Evolutionary conservation across 2,329 filamentous ascomycete genomes (phyloP), one percentile per base, ranked within the genome.

Genomic region (Talaromyces sp.): DNA sequence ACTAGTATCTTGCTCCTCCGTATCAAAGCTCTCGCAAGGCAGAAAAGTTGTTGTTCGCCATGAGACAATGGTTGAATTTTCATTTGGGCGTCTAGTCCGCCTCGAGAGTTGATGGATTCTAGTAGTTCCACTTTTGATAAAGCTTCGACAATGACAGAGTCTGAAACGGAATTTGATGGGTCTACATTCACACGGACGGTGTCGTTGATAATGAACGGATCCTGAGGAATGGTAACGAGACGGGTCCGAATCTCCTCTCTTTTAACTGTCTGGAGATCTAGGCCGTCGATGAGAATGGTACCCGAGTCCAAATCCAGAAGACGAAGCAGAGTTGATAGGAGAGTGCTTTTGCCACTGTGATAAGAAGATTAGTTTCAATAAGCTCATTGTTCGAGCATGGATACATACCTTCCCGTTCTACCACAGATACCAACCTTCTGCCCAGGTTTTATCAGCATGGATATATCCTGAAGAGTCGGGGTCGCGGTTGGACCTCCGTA

Each of bases 191-290:
- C 87, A 54, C 91, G 84, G 24, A 95, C 81, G 0, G 90, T 92
- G 27, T 91, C 91, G 1, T 88, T 91, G 78, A 95, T 94, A 5
- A 95, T 83, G 1, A 93, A 90, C 0, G 91, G 91, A 69, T 94
- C 91, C 78, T 93, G 89, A 1, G 91, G 91, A 63, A 95, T 93
- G 69, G 94, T 93, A 43, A 90, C 89, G 0, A 94, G 78, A 0
- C 90, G 84, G n/a, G 86, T 88, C 24, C 91, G 85, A 14, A 95
- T 80, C 64, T 90, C 87, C 65, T 89, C 84, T 0, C 93, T 82
- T 60, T 85, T 86, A 71, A 93, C 86, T 70, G 85, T 89, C 31
- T 89, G 88, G 61, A 93, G 90, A 71, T 93, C 90, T 11, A 91
- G 69, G 0, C 90, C 90, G 70, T 93, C 90, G 67, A 94, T 90